Percentiles rank a stretch among this genome's conserved stretches.
Evolutionary conservation across 2,329 filamentous ascomycete genomes (phyloP).

Genomic region (Fusarium nygamai): DNA sequence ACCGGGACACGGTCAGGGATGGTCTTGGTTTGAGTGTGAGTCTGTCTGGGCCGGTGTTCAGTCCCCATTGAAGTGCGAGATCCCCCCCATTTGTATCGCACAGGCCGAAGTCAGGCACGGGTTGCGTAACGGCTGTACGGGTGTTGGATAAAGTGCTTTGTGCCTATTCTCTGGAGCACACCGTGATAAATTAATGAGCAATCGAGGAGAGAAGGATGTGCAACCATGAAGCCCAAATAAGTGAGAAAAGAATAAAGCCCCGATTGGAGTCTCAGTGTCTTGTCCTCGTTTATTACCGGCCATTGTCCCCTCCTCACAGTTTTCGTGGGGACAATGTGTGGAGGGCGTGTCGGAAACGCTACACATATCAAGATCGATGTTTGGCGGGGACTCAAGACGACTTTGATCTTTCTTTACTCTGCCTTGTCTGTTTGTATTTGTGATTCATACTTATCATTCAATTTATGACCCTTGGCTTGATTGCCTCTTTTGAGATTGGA

Average conservation of each 20-base stretch:
- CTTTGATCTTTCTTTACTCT: neutral
- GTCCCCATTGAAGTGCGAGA: slow-evolving; percentile 5
- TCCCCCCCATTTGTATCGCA: slow-evolving; percentile 23
- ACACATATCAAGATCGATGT: neutral
- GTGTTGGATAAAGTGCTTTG: slow-evolving; percentile 28
- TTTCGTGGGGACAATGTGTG: slow-evolving; percentile 37
- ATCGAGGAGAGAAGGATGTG: neutral
- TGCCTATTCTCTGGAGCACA: slow-evolving; percentile 17
- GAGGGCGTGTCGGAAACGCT: slow-evolving; percentile 27
- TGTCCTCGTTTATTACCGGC: neutral
- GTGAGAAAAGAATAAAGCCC: slow-evolving; percentile 20
- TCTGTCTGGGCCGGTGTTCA: slow-evolving; percentile 3
- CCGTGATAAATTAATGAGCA: neutral
- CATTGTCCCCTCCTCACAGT: slow-evolving; percentile 33
- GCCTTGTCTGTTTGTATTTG: neutral
- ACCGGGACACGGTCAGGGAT: slow-evolving; percentile 9
- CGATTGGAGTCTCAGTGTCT: slow-evolving; percentile 28
- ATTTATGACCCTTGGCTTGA: neutral
- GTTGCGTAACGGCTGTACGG: slow-evolving; percentile 20
- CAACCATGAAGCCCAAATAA: neutral
- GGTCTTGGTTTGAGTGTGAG: neutral
- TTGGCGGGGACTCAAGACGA: neutral
- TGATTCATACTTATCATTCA: neutral
- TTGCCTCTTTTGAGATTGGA: neutral
- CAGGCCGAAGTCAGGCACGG: slow-evolving; percentile 15